A percentile compares a stretch with the other conserved stretches of the same genome.
phyloP scores from a whole-genome alignment of 2,329 filamentous ascomycete genomes.

The Didymella arachidicola region DNA sequence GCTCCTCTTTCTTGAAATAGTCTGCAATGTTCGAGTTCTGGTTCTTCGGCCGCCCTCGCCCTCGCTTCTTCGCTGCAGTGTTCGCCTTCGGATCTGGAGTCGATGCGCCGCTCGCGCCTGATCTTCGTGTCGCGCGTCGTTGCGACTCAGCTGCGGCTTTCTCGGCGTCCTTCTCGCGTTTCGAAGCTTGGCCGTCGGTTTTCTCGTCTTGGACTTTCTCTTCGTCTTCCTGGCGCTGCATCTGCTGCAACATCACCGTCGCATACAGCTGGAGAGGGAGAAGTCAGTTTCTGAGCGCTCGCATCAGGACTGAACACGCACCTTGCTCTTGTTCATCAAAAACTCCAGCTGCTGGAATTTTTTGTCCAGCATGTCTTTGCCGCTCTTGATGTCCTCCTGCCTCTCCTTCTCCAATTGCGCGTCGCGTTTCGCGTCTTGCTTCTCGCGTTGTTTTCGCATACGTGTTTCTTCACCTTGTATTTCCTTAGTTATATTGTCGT shows the following conservation, averaged over 20 bases:
- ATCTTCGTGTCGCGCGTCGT: conserved; percentile 55
- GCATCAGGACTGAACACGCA: conserved; percentile 7
- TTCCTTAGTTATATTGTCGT: conserved; percentile 45
- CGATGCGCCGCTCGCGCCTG: conserved; percentile 29
- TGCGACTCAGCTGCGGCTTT: conserved; percentile 56
- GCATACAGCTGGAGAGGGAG: conserved; percentile 52
- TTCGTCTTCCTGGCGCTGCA: conserved; percentile 60
- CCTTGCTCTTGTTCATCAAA: conserved; percentile 61
- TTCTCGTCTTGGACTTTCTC: conserved; percentile 56
- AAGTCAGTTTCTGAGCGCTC: conserved; percentile 13
- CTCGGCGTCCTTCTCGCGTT: conserved; percentile 58
- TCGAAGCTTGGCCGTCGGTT: conserved; percentile 54
- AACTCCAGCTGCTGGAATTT: conserved; percentile 63
- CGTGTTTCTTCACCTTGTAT: conserved; percentile 58
- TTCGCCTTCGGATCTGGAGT: conserved; percentile 30
- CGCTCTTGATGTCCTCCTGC: conserved; percentile 57
- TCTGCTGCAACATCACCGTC: conserved; percentile 61
- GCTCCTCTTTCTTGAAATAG: conserved; percentile 67
- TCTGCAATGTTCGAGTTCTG: conserved; percentile 60
- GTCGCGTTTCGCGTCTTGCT: conserved; percentile 56
- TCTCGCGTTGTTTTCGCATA: conserved; percentile 54
- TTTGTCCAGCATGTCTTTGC: conserved; percentile 55
- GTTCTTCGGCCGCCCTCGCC: conserved; percentile 52
- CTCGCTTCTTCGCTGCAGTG: conserved; percentile 34
- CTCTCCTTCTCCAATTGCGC: conserved; percentile 55